Conservation (phyloP, 169 alveolate species). For the Neospora caninum region DNA sequence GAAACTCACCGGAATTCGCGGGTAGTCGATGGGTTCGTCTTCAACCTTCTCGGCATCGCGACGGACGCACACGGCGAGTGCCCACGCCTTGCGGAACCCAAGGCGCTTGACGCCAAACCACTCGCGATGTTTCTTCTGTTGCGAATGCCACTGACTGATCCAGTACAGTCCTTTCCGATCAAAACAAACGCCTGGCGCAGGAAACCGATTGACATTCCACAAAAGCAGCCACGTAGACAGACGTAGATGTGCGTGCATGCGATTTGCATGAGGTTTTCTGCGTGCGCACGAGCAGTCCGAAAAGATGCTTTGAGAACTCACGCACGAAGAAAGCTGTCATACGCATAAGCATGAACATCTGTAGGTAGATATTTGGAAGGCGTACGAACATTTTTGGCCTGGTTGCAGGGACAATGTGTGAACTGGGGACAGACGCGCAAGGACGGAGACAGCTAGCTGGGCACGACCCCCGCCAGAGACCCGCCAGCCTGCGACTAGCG, state of each 20-base stretch:
- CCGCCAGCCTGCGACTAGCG: too few species aligned
- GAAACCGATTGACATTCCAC: background rate
- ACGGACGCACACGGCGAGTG: conserved; percentile 47
- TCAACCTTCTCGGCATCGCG: conserved; percentile 58
- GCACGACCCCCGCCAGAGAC: too few species aligned
- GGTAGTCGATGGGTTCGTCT: conserved; percentile 42
- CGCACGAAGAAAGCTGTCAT: too few species aligned
- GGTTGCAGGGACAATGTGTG: too few species aligned
- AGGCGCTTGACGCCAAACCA: conserved; percentile 50
- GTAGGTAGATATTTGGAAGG: too few species aligned
- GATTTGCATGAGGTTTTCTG: too few species aligned
- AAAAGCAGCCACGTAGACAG: background rate
- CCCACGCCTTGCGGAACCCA: conserved; percentile 50
- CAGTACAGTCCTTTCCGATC: conserved; percentile 53
- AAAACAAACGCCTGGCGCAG: conserved; percentile 47
- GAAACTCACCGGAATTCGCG: background rate
- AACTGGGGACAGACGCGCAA: too few species aligned
- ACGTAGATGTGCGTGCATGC: background rate
- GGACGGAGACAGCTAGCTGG: too few species aligned
- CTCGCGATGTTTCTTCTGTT: conserved; percentile 57
- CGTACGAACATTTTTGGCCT: too few species aligned
- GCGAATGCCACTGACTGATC: conserved; percentile 63
- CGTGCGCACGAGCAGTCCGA: too few species aligned
- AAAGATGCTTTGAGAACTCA: too few species aligned
- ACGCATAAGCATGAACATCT: too few species aligned